Evolutionary conservation across 768 basidiomycete species (phyloP).

Genomic region (Dendrothele bispora): DNA sequence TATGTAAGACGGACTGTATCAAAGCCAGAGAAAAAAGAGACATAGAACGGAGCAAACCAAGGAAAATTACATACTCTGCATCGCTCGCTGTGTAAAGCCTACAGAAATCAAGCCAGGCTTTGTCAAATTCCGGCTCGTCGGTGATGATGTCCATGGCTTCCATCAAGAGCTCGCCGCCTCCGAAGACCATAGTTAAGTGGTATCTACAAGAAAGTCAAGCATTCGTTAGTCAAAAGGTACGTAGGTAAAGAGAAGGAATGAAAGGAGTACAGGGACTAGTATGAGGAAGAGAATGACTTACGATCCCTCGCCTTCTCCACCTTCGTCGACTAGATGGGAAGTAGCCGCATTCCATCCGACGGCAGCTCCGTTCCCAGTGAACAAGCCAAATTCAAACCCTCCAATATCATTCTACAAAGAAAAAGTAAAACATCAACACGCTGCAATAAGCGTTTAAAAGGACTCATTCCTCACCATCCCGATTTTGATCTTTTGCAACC

Average conservation of each 20-base stretch:
- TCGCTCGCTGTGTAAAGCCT: slow-evolving; percentile 32
- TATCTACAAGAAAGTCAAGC: neutral
- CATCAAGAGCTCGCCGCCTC: slow-evolving; percentile 39
- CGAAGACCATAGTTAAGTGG: slow-evolving; percentile 34
- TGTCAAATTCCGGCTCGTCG: slow-evolving; percentile 37
- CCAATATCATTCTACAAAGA: slow-evolving; percentile 31
- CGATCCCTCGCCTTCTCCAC: slow-evolving; percentile 31
- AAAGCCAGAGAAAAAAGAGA: no score
- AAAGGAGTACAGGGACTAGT: no score
- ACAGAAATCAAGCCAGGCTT: slow-evolving; percentile 40
- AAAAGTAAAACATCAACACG: neutral
- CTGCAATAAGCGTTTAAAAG: neutral
- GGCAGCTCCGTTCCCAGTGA: slow-evolving; percentile 34
- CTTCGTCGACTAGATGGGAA: slow-evolving; percentile 37
- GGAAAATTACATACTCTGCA: slow-evolving; percentile 27
- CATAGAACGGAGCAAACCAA: no score
- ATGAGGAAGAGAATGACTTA: no score
- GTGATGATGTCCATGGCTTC: slow-evolving; percentile 38
- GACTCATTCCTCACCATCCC: slow-evolving; percentile 28
- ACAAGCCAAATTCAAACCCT: slow-evolving; percentile 34
- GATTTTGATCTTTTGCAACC: slow-evolving; percentile 33
- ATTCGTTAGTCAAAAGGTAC: neutral
- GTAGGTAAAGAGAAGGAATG: slow-evolving; percentile 9
- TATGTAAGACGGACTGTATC: no score
- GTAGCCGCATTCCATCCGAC: slow-evolving; percentile 41